A percentile compares a stretch with the other conserved stretches of the same genome.
These are phyloP conservation scores for Cenchrus purpureus DNA, from an alignment of 176 grass and related monocot genomes.

Conservation along the genomic window DNA sequence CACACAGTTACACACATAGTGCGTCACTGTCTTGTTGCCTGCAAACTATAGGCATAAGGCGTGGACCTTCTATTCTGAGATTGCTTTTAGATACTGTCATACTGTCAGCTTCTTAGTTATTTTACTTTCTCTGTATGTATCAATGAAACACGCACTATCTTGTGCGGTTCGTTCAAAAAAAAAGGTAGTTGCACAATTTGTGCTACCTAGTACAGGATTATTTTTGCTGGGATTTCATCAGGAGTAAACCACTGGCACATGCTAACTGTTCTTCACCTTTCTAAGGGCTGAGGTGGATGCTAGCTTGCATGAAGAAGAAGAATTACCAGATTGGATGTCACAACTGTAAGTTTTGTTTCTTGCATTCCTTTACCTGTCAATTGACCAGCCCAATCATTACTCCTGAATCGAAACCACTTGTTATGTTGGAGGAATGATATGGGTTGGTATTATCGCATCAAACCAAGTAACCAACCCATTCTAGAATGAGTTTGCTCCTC, in stretches of 20 bases:
- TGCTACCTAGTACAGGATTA: neutral
- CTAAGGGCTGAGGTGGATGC: neutral
- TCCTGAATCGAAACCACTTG: neutral
- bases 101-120: neutral
- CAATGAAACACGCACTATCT: too few species aligned
- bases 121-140: neutral
- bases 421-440: neutral
- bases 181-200: too few species aligned
- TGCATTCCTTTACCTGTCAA: neutral
- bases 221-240: too few species aligned
- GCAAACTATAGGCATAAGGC: neutral
- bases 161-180: too few species aligned
- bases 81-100: neutral
- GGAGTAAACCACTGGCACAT: neutral
- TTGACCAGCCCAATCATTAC: too few species aligned
- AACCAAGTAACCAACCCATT: neutral
- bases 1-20: neutral
- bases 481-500: neutral
- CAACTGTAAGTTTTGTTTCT: neutral
- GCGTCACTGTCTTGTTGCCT: neutral
- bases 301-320: neutral
- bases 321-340: slow-evolving; percentile 11
- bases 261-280: neutral
- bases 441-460: too few species aligned
- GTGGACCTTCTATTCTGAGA: neutral